Evolutionary conservation across 768 basidiomycete species (phyloP), one percentile per base, ranked within the genome.

Genomic region (Myochromella boudieri): DNA sequence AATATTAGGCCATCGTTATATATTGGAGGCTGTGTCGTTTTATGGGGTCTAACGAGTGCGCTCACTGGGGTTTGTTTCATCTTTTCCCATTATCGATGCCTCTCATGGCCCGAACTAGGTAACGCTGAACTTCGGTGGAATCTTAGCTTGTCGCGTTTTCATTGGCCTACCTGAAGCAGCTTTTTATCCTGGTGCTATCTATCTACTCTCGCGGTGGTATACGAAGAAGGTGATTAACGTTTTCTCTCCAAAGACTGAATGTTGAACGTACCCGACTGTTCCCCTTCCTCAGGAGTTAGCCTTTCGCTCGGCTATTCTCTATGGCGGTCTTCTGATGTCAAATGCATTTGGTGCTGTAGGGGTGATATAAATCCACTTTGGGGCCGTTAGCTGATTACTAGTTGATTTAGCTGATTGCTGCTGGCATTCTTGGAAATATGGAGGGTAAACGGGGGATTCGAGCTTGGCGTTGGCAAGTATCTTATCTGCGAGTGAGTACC

Each of bases 351-450:
- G 85, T 36, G 70, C 76, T 36, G 83, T 84, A 45, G 57, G 78
- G 58, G 11, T n/a, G 3, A 11, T 21, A 24, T 36, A 14, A 22
- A 29, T 7, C n/a, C n/a, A n/a, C n/a, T n/a, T n/a, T n/a, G 29
- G 24, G 26, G 3, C 2, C 21, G 17, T 18, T 9, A 7, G 29
- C 14, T 24, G 3, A 20, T 40, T 18, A 11, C n/a, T 25, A 3
- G 25, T 37, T 36, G 24, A 42, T 32, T 15, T 49, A 85, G 80
- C 60, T 87, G 6, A 78, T 88, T 57, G 88, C 85, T 12, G 86
- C 86, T n/a, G 87, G 84, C 9, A 84, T 89, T 44, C 71, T 91
- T 12, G 67, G 71, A 1, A 74, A 71, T 33, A 84, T 89, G 85
- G 77, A 90, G 50, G 85, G 84, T 1, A 72, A 71, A 41, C 67